Conservation (phyloP, 768 basidiomycete species). For the Lentinula edodes region DNA sequence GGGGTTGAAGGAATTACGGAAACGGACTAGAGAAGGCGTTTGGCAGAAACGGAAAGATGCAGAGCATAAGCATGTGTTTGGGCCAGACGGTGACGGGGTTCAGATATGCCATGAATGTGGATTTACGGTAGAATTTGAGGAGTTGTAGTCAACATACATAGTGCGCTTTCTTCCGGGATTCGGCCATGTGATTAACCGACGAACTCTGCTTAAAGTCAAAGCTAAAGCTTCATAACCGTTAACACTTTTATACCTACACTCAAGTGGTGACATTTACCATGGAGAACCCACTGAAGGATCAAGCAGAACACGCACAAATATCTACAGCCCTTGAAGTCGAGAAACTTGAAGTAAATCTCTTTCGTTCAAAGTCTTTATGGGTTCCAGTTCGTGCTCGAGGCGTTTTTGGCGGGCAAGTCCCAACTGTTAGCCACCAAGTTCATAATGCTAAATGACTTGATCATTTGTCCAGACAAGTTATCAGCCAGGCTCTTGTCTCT, state of each 20-base stretch:
- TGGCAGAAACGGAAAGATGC: slow-evolving; percentile 86
- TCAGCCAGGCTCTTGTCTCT: slow-evolving; percentile 79
- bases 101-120: slow-evolving; percentile 89
- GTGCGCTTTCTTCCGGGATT: not conserved
- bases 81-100: slow-evolving; percentile 49
- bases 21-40: slow-evolving; percentile 80
- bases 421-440: not conserved
- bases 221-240: not conserved
- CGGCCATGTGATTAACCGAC: slow-evolving; percentile 1
- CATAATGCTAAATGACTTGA: not conserved
- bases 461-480: slow-evolving; percentile 51
- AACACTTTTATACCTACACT: slow-evolving; percentile 13
- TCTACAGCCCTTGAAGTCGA: slow-evolving; percentile 76
- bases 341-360: slow-evolving; percentile 69
- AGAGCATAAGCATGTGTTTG: slow-evolving; percentile 86
- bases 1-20: slow-evolving; percentile 76
- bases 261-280: slow-evolving; percentile 17
- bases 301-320: slow-evolving; percentile 62
- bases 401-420: slow-evolving; percentile 68
- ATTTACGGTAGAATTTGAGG: slow-evolving; percentile 86
- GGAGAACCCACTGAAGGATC: slow-evolving; percentile 30
- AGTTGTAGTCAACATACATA: slow-evolving; percentile 38
- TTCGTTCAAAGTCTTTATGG: slow-evolving; percentile 71
- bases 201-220: too few relatives aligned
- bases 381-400: slow-evolving; percentile 59